A percentile compares a stretch with the other conserved stretches of the same genome.
Evolutionary conservation across 768 basidiomycete species (phyloP).

Genomic region (Neoboletus brunneissimus): DNA sequence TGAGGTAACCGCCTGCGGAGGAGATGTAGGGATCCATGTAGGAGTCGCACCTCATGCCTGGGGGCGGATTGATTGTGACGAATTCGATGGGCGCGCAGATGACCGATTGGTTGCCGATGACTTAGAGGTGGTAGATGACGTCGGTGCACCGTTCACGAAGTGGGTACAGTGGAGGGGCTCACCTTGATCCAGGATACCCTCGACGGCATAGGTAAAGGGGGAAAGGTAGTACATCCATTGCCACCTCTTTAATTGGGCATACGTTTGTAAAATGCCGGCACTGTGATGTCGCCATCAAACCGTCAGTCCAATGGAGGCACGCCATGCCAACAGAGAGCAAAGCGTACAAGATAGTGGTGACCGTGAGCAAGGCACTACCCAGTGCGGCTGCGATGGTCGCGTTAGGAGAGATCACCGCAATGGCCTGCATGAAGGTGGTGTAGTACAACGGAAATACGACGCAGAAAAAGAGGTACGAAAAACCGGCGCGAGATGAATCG

Average conservation of each 20-base stretch:
- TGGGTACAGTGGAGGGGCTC: not conserved
- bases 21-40: constrained; percentile 53
- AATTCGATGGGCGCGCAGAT: constrained; percentile 53
- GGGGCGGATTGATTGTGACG: constrained; percentile 50
- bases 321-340: not conserved
- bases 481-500: constrained; percentile 37
- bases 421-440: constrained; percentile 41
- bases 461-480: constrained; percentile 37
- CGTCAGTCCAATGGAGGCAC: not conserved
- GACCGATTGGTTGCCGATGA: constrained; percentile 41
- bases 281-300: constrained; percentile 11
- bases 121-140: constrained; percentile 17
- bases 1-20: constrained; percentile 52
- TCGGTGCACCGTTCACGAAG: not conserved
- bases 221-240: constrained; percentile 36
- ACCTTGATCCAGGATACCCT: constrained; percentile 27
- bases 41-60: constrained; percentile 48
- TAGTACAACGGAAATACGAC: constrained; percentile 44
- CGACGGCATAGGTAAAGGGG: constrained; percentile 50
- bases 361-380: constrained; percentile 38
- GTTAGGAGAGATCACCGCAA: constrained; percentile 42
- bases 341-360: constrained; percentile 44
- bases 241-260: constrained; percentile 34
- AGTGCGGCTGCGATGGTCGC: constrained; percentile 40
- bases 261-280: constrained; percentile 22